Percentiles rank a stretch among this genome's conserved stretches.
These are phyloP conservation scores for Rhynchospora pubera DNA, from an alignment of 176 grass and related monocot genomes.

Conservation along the genomic window DNA sequence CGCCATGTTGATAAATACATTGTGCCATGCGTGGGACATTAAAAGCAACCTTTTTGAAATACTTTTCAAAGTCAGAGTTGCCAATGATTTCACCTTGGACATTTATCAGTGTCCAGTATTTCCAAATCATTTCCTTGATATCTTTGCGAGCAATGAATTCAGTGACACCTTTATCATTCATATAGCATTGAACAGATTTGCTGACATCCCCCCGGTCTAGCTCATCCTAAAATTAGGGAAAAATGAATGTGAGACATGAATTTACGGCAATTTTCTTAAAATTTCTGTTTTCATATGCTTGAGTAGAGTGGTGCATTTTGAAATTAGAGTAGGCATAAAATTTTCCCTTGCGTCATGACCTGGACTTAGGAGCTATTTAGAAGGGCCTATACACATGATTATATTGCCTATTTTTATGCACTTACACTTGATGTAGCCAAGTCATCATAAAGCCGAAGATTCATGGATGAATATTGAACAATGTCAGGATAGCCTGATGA, in stretches of 20 bases:
- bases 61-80: conserved; percentile 1
- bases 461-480: background rate
- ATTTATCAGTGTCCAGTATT: conserved; percentile 14
- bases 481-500: background rate
- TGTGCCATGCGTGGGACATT: background rate
- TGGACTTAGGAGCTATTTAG: too few relatives aligned
- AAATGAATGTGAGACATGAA: background rate
- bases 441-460: conserved; percentile 19
- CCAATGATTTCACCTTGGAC: background rate
- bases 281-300: background rate
- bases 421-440: conserved; percentile 22
- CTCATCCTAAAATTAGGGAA: conserved; percentile 9
- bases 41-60: background rate
- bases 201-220: conserved; percentile 12
- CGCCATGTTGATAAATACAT: conserved; percentile 14
- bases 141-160: conserved; percentile 15
- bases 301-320: background rate
- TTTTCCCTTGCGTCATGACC: too few relatives aligned
- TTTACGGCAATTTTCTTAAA: background rate
- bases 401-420: background rate
- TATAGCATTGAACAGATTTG: conserved; percentile 28
- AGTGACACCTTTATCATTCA: conserved; percentile 10
- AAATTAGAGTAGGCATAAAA: background rate
- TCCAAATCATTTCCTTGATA: conserved; percentile 19
- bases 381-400: too few relatives aligned